Conservation (phyloP, 73 alveolate genomes). For the Durusdinium trenchii region DNA sequence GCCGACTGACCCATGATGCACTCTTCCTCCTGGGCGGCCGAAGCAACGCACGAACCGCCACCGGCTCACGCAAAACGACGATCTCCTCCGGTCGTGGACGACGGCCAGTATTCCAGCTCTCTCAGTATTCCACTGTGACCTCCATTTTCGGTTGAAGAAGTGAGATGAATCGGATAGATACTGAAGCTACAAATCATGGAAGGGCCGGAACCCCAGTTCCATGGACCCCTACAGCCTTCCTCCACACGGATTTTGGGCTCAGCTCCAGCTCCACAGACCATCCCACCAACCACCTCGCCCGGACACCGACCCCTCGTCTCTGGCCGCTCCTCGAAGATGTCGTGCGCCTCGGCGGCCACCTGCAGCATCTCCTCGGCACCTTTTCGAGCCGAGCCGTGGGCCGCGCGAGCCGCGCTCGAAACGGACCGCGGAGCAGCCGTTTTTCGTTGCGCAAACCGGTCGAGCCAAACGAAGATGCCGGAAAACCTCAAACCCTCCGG, state of each 20-base stretch:
- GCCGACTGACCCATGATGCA: conserved; percentile 43
- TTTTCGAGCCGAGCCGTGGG: not conserved
- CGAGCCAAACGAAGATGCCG: too few relatives aligned
- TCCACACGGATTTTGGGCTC: too few relatives aligned
- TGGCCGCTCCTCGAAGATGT: conserved; percentile 38
- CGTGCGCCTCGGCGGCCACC: conserved; percentile 83
- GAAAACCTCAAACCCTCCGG: too few relatives aligned
- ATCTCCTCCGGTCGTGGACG: not conserved
- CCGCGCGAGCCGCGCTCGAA: not conserved
- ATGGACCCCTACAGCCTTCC: too few relatives aligned
- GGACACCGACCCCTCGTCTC: not conserved
- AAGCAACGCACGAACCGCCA: too few relatives aligned
- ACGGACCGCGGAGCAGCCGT: not conserved
- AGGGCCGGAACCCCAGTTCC: too few relatives aligned
- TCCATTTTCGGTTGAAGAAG: not conserved
- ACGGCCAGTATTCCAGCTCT: not conserved
- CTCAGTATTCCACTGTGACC: not conserved
- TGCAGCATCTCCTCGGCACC: conserved; percentile 72
- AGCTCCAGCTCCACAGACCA: too few relatives aligned
- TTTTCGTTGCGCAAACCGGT: too few relatives aligned
- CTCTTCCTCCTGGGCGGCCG: conserved; percentile 51
- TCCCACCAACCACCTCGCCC: not conserved
- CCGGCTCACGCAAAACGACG: not conserved
- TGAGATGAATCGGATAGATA: not conserved
- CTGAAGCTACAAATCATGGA: not conserved